These are phyloP conservation scores for Ophiostoma triangulosporum DNA, from an alignment of 2,329 filamentous ascomycete genomes.

Conservation along the genomic window DNA sequence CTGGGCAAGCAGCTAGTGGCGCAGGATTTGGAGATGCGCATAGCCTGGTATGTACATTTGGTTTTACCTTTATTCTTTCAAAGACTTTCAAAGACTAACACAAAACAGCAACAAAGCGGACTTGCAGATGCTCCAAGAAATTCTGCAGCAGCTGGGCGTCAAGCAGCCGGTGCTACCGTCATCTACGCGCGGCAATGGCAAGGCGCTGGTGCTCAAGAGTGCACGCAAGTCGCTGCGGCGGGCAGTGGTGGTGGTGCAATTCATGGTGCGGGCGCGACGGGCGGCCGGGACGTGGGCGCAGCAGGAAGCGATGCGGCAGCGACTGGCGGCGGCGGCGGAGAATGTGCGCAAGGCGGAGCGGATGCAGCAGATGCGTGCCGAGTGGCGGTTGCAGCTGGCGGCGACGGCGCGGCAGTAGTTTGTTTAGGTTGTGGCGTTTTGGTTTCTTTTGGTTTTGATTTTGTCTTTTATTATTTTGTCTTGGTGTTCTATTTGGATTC, in stretches of 20 bases:
- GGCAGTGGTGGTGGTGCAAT: constrained; percentile 28
- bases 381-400: constrained; percentile 19
- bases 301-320: constrained; percentile 36
- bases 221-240: constrained; percentile 19
- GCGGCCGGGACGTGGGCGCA: constrained; percentile 35
- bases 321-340: constrained; percentile 36
- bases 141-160: constrained; percentile 48
- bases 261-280: constrained; percentile 37
- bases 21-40: constrained; percentile 67
- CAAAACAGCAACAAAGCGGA: constrained; percentile 73
- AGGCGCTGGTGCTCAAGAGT: constrained; percentile 17
- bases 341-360: constrained; percentile 31
- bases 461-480: no score
- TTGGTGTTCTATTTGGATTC: no score
- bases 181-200: constrained; percentile 22
- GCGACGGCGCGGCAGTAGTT: constrained; percentile 1
- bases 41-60: constrained; percentile 63
- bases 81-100: neutral
- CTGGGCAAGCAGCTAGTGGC: constrained; percentile 79
- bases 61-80: neutral
- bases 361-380: constrained; percentile 26
- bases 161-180: constrained; percentile 13
- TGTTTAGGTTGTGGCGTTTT: neutral
- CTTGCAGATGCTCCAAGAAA: constrained; percentile 69
- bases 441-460: neutral